A percentile compares a stretch with the other conserved stretches of the same genome.
Conservation (phyloP, 352 stramenopile genomes). For the Phytophthora palmivora region DNA sequence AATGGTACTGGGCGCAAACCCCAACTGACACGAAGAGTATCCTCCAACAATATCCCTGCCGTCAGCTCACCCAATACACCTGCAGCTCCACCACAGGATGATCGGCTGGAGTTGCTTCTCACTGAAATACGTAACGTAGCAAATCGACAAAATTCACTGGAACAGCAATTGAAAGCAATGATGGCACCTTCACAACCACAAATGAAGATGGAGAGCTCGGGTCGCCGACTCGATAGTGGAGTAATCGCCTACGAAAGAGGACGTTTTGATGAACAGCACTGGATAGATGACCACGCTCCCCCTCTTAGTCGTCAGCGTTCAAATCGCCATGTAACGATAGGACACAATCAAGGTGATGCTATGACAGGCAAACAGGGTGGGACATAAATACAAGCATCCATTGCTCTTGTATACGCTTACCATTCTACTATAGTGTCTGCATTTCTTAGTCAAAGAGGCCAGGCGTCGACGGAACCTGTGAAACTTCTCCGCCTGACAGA, state of each 20-base stretch:
- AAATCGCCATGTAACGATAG: constrained; percentile 7
- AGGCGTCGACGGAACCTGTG: constrained; percentile 44
- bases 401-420: constrained; percentile 11
- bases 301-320: constrained; percentile 36
- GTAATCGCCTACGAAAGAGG: constrained; percentile 16
- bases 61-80: not conserved
- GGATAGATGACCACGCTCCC: constrained; percentile 19
- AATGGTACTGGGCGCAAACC: not conserved
- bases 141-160: constrained; percentile 32
- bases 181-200: constrained; percentile 5
- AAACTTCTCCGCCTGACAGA: constrained; percentile 66
- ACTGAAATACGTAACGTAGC: constrained; percentile 38
- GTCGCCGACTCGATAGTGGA: constrained; percentile 7
- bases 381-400: constrained; percentile 33
- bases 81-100: constrained; percentile 4
- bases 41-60: constrained; percentile 10
- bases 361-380: not conserved
- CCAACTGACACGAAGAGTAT: constrained; percentile 10
- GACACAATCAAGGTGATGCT: not conserved
- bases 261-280: constrained; percentile 49
- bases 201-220: not conserved
- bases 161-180: constrained; percentile 31
- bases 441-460: constrained; percentile 48
- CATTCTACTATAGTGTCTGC: constrained; percentile 8
- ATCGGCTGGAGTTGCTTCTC: constrained; percentile 32